phyloP scores from a whole-genome alignment of 2,329 filamentous ascomycete species.

The Stagonosporopsis cucurbitacearum region DNA sequence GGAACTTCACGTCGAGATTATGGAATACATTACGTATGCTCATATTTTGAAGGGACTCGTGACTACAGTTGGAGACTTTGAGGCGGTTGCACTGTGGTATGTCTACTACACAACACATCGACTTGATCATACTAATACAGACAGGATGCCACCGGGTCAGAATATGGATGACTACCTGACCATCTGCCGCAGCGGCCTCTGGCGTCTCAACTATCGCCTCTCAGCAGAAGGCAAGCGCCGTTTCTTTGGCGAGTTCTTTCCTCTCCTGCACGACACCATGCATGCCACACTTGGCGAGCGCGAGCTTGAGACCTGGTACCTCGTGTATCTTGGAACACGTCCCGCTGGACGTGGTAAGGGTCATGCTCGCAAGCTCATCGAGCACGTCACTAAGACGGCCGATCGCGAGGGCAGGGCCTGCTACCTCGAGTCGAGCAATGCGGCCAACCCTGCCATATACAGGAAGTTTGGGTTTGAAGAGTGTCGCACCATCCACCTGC shows the following conservation, averaged over 20 bases:
- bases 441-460: constrained; percentile 74
- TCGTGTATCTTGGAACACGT: constrained; percentile 82
- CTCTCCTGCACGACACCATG: constrained; percentile 76
- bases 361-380: constrained; percentile 73
- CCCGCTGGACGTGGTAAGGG: constrained; percentile 73
- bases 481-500: constrained; percentile 68
- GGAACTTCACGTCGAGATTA: constrained; percentile 76
- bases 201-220: constrained; percentile 77
- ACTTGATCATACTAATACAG: constrained; percentile 7
- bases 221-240: constrained; percentile 73
- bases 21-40: constrained; percentile 78
- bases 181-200: constrained; percentile 75
- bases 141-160: constrained; percentile 76
- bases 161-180: constrained; percentile 77
- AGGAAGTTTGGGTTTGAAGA: constrained; percentile 75
- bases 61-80: constrained; percentile 77
- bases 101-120: constrained; percentile 38
- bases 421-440: constrained; percentile 80
- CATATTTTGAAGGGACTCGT: constrained; percentile 77
- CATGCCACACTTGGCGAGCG: constrained; percentile 69
- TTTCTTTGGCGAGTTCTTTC: constrained; percentile 79
- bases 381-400: constrained; percentile 69
- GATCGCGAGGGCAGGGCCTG: constrained; percentile 71
- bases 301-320: constrained; percentile 76
- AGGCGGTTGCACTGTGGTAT: constrained; percentile 80